Conservation (phyloP, 2,329 filamentous ascomycete species). For the Scolecobasidium constrictum region DNA sequence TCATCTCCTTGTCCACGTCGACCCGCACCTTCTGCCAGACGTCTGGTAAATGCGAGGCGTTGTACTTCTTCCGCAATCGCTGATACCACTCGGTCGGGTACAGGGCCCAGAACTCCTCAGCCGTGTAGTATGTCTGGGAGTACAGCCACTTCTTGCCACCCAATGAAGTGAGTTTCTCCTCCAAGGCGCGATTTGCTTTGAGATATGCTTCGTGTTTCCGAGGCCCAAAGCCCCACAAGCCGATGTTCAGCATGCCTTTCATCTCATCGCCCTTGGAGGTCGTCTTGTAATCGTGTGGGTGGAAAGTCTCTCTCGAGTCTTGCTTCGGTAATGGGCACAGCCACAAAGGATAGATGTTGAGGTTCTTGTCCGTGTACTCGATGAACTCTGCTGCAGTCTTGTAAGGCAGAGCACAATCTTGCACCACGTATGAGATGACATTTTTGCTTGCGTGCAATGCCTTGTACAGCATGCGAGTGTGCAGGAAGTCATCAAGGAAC, state of each 20-base stretch:
- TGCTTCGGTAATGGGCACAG: slow-evolving; percentile 26
- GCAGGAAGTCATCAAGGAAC: slow-evolving; percentile 51
- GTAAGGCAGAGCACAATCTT: slow-evolving; percentile 42
- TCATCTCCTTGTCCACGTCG: slow-evolving; percentile 8
- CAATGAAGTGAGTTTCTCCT: slow-evolving; percentile 46
- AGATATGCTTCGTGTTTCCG: slow-evolving; percentile 30
- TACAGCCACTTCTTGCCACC: slow-evolving; percentile 62
- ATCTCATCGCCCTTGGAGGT: slow-evolving; percentile 10
- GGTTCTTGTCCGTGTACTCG: slow-evolving; percentile 8
- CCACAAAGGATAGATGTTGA: slow-evolving; percentile 32
- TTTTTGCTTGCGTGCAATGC: slow-evolving; percentile 52
- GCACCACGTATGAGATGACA: slow-evolving; percentile 50
- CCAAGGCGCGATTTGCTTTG: slow-evolving; percentile 46
- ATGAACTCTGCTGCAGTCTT: slow-evolving; percentile 9
- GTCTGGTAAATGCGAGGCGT: slow-evolving; percentile 47
- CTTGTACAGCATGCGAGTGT: slow-evolving; percentile 55
- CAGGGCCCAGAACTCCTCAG: slow-evolving; percentile 56
- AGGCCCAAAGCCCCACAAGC: slow-evolving; percentile 38
- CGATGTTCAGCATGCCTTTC: slow-evolving; percentile 45
- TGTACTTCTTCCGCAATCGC: slow-evolving; percentile 45
- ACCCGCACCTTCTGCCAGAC: slow-evolving; percentile 54
- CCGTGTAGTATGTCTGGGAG: slow-evolving; percentile 56
- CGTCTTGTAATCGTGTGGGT: slow-evolving; percentile 5
- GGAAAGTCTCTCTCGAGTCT: slow-evolving; percentile 9
- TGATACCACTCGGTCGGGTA: slow-evolving; percentile 54